A percentile compares a stretch with the other conserved stretches of the same genome.
phyloP scores from a whole-genome alignment of 164 flowering plant species.

The Chimonanthus praecox region DNA sequence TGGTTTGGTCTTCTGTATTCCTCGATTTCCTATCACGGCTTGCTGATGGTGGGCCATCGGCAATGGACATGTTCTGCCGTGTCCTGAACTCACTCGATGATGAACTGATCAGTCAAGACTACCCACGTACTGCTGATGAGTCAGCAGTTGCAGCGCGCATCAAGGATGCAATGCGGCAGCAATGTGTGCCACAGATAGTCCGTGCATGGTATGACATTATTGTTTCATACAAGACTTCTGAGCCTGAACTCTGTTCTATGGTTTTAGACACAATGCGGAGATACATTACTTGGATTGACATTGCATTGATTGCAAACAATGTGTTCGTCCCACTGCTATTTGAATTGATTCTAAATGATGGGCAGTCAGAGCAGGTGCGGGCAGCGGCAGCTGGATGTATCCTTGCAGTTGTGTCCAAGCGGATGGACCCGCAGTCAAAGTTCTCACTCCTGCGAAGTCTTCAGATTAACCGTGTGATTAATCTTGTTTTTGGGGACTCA shows the following conservation, averaged over 20 bases:
- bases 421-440: constrained; percentile 81
- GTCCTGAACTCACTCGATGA: constrained; percentile 82
- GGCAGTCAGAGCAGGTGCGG: constrained; percentile 54
- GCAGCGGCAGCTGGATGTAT: constrained; percentile 79
- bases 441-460: constrained; percentile 63
- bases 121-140: constrained; percentile 64
- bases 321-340: constrained; percentile 65
- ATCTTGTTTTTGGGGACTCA: constrained; percentile 49
- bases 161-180: constrained; percentile 98
- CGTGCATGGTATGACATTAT: constrained; percentile 83
- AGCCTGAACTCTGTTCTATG: constrained; percentile 53
- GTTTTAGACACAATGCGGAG: constrained; percentile 77
- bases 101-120: constrained; percentile 82
- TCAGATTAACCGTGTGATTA: constrained; percentile 67
- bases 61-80: constrained; percentile 92
- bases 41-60: constrained; percentile 46
- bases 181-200: constrained; percentile 81
- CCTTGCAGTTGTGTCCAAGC: constrained; percentile 65
- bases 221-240: constrained; percentile 53
- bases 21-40: constrained; percentile 62
- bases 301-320: constrained; percentile 79
- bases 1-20: constrained; percentile 72
- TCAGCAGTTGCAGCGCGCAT: constrained; percentile 47
- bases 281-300: constrained; percentile 90
- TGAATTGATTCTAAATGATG: constrained; percentile 65